Evolutionary conservation across 495 filamentous ascomycete genomes (phyloP).

Genomic region (Annulohypoxylon stygium): DNA sequence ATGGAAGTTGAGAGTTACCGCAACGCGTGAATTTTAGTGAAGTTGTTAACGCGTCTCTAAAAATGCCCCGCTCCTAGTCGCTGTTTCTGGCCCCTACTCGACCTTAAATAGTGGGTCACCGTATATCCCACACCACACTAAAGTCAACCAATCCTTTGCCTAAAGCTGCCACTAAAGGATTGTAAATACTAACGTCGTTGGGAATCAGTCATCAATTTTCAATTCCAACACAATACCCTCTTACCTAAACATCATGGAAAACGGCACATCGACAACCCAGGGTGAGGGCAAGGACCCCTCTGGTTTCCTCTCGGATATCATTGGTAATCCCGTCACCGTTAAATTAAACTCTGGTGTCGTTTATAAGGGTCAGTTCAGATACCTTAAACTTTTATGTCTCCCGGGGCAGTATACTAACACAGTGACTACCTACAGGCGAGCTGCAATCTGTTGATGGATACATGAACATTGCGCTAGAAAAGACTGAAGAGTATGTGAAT

Average conservation of each 20-base stretch:
- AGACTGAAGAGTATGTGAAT: constrained; percentile 90
- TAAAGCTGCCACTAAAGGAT: background rate
- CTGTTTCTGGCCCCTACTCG: background rate
- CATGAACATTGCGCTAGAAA: constrained; percentile 98
- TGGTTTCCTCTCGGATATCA: constrained; percentile 90
- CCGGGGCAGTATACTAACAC: constrained; percentile 6
- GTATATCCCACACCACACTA: background rate
- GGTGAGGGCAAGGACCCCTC: constrained; percentile 88
- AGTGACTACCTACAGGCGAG: constrained; percentile 69
- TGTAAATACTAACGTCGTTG: background rate
- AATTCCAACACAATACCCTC: background rate
- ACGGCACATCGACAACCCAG: constrained; percentile 65
- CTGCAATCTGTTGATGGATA: constrained; percentile 99
- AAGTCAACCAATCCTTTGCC: background rate
- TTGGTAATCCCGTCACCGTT: constrained; percentile 90
- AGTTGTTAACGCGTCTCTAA: constrained; percentile 5
- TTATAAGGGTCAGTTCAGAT: constrained; percentile 79
- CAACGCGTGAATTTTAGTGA: constrained; percentile 1
- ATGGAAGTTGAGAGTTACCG: background rate
- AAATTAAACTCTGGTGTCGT: constrained; percentile 96
- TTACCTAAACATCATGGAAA: constrained; percentile 72
- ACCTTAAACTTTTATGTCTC: background rate
- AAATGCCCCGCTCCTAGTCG: background rate
- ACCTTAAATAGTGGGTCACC: constrained; percentile 1
- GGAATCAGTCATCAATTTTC: background rate